A percentile compares a stretch with the other conserved stretches of the same genome.
Conservation (phyloP, 192 early-diverging fungal genomes). For the Umbelopsis vinacea region DNA sequence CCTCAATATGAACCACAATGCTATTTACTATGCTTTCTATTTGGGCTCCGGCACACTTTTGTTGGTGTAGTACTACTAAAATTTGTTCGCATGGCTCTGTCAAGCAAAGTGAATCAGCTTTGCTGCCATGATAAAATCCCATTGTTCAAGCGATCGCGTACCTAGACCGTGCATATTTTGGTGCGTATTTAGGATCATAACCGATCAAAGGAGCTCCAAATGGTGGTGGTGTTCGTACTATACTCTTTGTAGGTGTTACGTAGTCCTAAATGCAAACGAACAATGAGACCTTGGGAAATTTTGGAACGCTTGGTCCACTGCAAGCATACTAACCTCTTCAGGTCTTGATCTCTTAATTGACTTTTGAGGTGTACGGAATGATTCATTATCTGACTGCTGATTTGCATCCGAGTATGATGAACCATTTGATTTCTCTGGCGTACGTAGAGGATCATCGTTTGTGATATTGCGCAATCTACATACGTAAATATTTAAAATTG, state of each 20-base stretch:
- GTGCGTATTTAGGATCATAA: not conserved
- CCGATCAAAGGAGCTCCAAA: not conserved
- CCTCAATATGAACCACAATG: not conserved
- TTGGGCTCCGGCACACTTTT: not conserved
- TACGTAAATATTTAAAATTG: not conserved
- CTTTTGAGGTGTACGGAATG: not conserved
- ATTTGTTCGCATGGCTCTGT: no score
- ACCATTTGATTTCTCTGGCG: not conserved
- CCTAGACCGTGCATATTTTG: not conserved
- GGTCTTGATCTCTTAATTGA: not conserved
- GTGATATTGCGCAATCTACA: not conserved
- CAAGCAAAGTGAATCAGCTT: no score
- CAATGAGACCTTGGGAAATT: no score
- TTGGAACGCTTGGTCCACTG: not conserved
- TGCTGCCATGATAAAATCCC: no score
- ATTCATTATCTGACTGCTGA: not conserved
- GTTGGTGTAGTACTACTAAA: constrained; percentile 3
- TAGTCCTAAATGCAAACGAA: not conserved
- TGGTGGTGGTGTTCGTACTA: not conserved
- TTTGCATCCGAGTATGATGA: not conserved
- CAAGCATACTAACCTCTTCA: not conserved
- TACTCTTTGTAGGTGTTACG: not conserved
- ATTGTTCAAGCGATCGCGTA: not conserved
- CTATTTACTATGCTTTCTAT: not conserved
- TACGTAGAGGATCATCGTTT: not conserved